Evolutionary conservation across 768 basidiomycete genomes (phyloP).

Genomic region (Kwoniella bestiolae): DNA sequence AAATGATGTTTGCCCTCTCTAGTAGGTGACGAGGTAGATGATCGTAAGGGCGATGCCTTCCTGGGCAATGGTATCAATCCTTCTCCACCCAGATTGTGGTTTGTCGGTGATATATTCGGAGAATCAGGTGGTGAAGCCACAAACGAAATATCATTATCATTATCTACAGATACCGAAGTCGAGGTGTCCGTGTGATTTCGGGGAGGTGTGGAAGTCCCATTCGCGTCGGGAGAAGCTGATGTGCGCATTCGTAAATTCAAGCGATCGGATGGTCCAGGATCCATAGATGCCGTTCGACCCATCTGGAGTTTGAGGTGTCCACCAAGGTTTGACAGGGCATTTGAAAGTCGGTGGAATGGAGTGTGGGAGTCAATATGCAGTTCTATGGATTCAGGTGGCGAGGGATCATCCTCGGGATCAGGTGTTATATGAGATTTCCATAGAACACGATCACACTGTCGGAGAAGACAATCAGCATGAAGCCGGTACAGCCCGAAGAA

Average conservation of each 20-base stretch:
- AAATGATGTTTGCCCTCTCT: neutral
- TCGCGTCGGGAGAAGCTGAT: conserved; percentile 10
- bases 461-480: neutral
- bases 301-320: conserved; percentile 33
- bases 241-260: conserved; percentile 16
- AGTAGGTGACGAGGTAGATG: neutral
- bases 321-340: conserved; percentile 35
- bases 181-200: neutral
- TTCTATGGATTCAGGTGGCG: neutral
- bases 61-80: conserved; percentile 19
- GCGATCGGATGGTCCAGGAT: conserved; percentile 33
- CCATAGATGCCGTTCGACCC: conserved; percentile 34
- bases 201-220: neutral
- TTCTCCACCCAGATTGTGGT: neutral
- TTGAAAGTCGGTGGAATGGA: conserved; percentile 26
- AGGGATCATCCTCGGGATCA: conserved; percentile 26
- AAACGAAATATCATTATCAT: conserved; percentile 2
- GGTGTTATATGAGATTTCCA: conserved; percentile 53
- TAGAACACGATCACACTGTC: conserved; percentile 56
- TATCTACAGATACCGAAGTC: neutral
- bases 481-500: conserved; percentile 32
- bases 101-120: neutral
- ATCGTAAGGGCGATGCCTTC: conserved; percentile 5
- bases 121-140: conserved; percentile 20
- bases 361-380: conserved; percentile 11